Percentiles rank a stretch among this genome's conserved stretches.
Evolutionary conservation across 495 filamentous ascomycete species (phyloP).

Genomic region (Hypoxylon trugodes): DNA sequence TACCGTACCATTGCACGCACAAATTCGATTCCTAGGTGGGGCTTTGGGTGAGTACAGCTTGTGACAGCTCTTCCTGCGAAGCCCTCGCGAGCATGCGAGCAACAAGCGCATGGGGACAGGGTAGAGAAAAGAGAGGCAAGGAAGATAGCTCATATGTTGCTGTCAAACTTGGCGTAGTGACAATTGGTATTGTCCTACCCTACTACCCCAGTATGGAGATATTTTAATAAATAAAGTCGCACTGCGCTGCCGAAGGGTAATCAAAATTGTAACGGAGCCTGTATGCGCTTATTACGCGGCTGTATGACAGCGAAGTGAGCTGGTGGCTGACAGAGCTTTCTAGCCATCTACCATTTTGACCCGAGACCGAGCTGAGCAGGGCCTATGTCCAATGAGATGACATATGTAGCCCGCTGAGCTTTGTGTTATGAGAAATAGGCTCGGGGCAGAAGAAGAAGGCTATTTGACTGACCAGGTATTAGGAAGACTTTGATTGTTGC

Average conservation of each 20-base stretch:
- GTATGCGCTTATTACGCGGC: slow-evolving; percentile 36
- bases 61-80: slow-evolving; percentile 27
- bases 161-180: slow-evolving; percentile 35
- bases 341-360: slow-evolving; percentile 22
- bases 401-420: not conserved
- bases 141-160: slow-evolving; percentile 9
- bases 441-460: slow-evolving; percentile 11
- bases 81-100: slow-evolving; percentile 28
- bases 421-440: slow-evolving; percentile 9
- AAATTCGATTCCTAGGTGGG: slow-evolving; percentile 29
- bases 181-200: slow-evolving; percentile 14
- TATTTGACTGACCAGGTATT: slow-evolving; percentile 16
- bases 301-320: slow-evolving; percentile 33
- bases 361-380: slow-evolving; percentile 19
- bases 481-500: slow-evolving; percentile 19
- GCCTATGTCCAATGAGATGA: slow-evolving; percentile 9
- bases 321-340: slow-evolving; percentile 24
- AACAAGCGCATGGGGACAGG: slow-evolving; percentile 20
- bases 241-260: slow-evolving; percentile 30
- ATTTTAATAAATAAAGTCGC: slow-evolving; percentile 27
- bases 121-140: too few relatives aligned
- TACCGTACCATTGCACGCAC: slow-evolving; percentile 27
- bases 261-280: slow-evolving; percentile 15
- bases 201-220: slow-evolving; percentile 33
- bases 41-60: slow-evolving; percentile 15